Conservation (phyloP, 192 early-diverging fungal species). For the Coemansia sp. region DNA sequence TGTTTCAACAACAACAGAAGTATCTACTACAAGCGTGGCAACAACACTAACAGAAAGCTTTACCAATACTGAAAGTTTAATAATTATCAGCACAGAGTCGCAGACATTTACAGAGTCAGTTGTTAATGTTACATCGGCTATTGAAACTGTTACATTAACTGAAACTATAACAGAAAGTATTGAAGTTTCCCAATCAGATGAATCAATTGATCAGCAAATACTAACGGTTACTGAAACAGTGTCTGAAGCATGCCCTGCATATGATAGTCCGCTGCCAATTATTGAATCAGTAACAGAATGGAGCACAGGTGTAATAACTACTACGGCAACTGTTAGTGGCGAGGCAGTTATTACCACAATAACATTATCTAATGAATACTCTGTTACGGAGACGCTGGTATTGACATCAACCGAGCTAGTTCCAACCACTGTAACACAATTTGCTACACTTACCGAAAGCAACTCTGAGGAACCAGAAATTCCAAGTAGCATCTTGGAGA, state of each 20-base stretch:
- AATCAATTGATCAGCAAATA: background rate
- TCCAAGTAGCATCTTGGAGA: too few relatives aligned
- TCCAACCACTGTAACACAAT: background rate
- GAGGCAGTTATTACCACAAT: background rate
- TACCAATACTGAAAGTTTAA: background rate
- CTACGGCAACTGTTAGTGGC: background rate
- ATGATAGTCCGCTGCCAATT: background rate
- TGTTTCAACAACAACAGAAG: slow-evolving; percentile 3
- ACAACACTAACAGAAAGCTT: background rate
- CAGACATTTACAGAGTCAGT: background rate
- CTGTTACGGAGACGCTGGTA: background rate
- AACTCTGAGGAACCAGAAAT: too few relatives aligned
- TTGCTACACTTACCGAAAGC: background rate
- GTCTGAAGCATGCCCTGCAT: background rate
- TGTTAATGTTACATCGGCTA: background rate
- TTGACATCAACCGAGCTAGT: background rate
- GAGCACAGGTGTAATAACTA: too few relatives aligned
- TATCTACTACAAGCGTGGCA: background rate
- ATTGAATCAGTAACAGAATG: background rate
- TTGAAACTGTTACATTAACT: background rate
- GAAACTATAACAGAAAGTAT: background rate
- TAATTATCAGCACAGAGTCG: background rate
- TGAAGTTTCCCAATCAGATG: background rate
- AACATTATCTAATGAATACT: background rate
- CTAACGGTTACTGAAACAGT: slow-evolving; percentile 5